Base-by-base conservation (phyloP, 192 early-diverging fungal species). In the Backusella westeae region DNA sequence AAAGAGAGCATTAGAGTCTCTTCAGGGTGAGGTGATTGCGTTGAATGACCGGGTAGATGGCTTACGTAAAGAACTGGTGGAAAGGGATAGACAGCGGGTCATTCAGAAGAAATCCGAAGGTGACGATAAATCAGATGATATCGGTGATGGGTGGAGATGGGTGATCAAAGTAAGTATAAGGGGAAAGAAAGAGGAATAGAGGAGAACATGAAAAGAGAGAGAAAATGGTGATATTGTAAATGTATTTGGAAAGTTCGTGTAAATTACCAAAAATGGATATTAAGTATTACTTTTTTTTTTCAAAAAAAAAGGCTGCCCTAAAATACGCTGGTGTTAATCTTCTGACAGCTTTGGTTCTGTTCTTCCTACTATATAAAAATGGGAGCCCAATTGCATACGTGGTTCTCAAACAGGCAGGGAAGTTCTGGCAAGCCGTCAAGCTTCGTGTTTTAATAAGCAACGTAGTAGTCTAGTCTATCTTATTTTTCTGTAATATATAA, bases 41-140 rank as follows among this genome's bases (percentile, higher is more conserved):
- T 36, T 83, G 29, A 80, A 80, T 72, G 79, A 80, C 39, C 75
- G 82, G 1, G 72, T 83, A 3, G 82, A 83, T 49, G 76, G 74
- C 6, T 29, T 83, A 14, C 76, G 76, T 56, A 52, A 77, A 36
- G 82, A 83, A 69, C 19, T 83, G 19, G 38, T 77, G 21, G 75
- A 78, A 12, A 34, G 72, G 3, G 76, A 80, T 56, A 74, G 21
- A 21, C 52, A 67, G 56, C 42, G 19, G 67, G 49, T 69, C 29
- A 41, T 12, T 59, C 63, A 46, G 38, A 36, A 26, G 21, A 44
- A 29, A 72, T 56, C 69, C n/a, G 63, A 56, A 65, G 34, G 23
- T 52, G 68, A 52, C n/a, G 53, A 71, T 53, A 56, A 29, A 44
- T 21, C 35, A 69, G 67, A 34, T 73, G 69, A 68, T 66, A 65